These are phyloP conservation scores for Candida vartiovaarae DNA, from an alignment of 805 yeast genomes.

Conservation along the genomic window DNA sequence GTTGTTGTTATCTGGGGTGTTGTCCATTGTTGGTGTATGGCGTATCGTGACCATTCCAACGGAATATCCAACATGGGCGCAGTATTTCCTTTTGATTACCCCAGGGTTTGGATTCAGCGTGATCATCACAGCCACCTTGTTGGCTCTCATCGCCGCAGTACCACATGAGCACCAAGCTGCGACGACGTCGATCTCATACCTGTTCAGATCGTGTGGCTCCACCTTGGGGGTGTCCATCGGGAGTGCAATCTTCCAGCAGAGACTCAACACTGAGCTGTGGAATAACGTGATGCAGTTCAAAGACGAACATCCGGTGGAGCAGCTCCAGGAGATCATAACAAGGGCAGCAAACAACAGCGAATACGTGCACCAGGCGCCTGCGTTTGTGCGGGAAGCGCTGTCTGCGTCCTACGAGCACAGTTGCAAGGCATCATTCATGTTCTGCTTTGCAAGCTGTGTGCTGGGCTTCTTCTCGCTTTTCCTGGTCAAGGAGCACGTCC, in stretches of 20 bases:
- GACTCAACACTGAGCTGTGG: constrained; percentile 28
- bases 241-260: constrained; percentile 51
- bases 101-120: constrained; percentile 53
- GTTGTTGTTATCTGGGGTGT: constrained; percentile 33
- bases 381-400: constrained; percentile 39
- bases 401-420: constrained; percentile 45
- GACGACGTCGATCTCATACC: constrained; percentile 59
- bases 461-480: constrained; percentile 36
- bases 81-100: constrained; percentile 36
- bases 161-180: constrained; percentile 61
- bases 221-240: constrained; percentile 60
- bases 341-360: constrained; percentile 51
- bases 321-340: constrained; percentile 38
- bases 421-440: constrained; percentile 46
- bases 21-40: constrained; percentile 39
- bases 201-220: constrained; percentile 61
- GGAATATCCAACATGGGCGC: constrained; percentile 31
- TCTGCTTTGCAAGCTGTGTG: constrained; percentile 31
- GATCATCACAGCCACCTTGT: constrained; percentile 56
- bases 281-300: constrained; percentile 28
- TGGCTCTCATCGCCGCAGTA: constrained; percentile 67
- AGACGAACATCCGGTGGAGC: constrained; percentile 28
- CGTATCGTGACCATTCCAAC: constrained; percentile 30
- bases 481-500: constrained; percentile 49
- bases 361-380: constrained; percentile 49